Conservation (phyloP, 371 early-diverging fungal species). For the Saksenaea oblongispora region DNA sequence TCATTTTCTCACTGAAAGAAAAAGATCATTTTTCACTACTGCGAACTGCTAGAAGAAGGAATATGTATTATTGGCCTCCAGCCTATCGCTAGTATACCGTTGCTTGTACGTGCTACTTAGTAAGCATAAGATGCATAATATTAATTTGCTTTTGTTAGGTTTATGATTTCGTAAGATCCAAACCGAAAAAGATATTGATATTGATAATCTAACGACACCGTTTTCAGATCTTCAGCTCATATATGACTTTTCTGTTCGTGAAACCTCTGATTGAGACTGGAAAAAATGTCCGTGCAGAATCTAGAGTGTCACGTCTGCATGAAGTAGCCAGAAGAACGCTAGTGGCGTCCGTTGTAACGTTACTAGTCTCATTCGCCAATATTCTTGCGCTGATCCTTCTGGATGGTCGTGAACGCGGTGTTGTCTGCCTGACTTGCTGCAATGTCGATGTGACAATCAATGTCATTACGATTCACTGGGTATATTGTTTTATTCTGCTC, state of each 20-base stretch:
- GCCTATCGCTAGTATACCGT: conserved; percentile 42
- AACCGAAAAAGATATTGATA: background rate
- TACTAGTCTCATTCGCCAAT: conserved; percentile 54
- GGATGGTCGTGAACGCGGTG: conserved; percentile 49
- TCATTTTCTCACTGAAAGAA: background rate
- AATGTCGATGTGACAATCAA: conserved; percentile 61
- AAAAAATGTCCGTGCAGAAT: conserved; percentile 29
- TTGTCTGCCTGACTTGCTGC: conserved; percentile 56
- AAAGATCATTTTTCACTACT: conserved; percentile 47
- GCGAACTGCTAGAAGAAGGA: conserved; percentile 36
- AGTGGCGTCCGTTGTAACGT: conserved; percentile 48
- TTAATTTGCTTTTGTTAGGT: conserved; percentile 19
- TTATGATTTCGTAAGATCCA: conserved; percentile 45
- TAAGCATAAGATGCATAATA: background rate
- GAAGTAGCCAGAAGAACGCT: conserved; percentile 51
- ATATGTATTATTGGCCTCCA: conserved; percentile 50
- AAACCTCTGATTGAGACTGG: conserved; percentile 36
- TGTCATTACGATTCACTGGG: conserved; percentile 60
- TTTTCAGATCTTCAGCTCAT: conserved; percentile 41
- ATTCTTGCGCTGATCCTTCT: conserved; percentile 41
- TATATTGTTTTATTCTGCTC: conserved; percentile 2
- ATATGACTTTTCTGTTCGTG: conserved; percentile 53
- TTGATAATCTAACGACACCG: background rate
- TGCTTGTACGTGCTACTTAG: conserved; percentile 39
- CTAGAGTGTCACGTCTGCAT: conserved; percentile 42